A percentile compares a stretch with the other conserved stretches of the same genome.
Conservation (phyloP, 805 yeast species). For the Alloascoidea hylecoeti region DNA sequence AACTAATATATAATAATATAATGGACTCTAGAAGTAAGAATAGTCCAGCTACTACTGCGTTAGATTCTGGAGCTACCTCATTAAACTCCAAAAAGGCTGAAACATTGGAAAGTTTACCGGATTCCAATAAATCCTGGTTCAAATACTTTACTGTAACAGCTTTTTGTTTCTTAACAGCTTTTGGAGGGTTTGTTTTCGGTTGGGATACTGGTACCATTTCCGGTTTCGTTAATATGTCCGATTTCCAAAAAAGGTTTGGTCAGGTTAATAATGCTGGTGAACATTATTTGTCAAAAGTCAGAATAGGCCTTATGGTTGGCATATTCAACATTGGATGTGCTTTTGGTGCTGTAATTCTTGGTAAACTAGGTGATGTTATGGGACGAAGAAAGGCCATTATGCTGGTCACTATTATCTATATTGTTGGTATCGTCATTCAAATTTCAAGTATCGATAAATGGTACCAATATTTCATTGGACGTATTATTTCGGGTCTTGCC, state of each 20-base stretch:
- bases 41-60: no score
- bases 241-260: conserved; percentile 41
- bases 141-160: neutral
- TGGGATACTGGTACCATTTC: conserved; percentile 73
- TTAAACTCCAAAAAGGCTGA: no score
- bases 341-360: conserved; percentile 49
- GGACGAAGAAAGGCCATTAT: conserved; percentile 50
- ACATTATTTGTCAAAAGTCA: conserved; percentile 24
- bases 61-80: no score
- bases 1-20: no score
- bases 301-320: conserved; percentile 38
- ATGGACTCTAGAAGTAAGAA: no score
- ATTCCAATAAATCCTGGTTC: neutral
- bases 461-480: conserved; percentile 53
- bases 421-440: conserved; percentile 48
- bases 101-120: no score
- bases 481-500: conserved; percentile 41
- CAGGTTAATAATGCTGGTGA: conserved; percentile 26
- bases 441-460: conserved; percentile 30
- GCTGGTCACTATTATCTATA: conserved; percentile 38
- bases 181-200: conserved; percentile 69
- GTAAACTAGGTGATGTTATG: conserved; percentile 39
- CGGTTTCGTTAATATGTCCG: conserved; percentile 54
- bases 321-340: conserved; percentile 62
- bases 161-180: conserved; percentile 21